A percentile compares a stretch with the other conserved stretches of the same genome.
These are phyloP conservation scores for Picea mariana DNA, from an alignment of 83 land plant species.

Conservation along the genomic window DNA sequence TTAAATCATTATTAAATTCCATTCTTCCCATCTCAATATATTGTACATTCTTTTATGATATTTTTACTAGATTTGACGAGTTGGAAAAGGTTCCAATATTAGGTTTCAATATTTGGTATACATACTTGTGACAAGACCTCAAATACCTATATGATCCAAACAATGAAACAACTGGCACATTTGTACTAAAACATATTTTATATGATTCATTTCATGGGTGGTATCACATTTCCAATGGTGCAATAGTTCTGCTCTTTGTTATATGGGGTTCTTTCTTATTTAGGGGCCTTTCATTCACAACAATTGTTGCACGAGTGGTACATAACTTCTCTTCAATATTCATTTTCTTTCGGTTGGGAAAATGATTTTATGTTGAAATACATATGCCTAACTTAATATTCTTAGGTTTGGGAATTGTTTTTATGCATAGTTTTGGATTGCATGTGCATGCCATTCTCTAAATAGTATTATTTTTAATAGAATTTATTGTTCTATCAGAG, in stretches of 20 bases:
- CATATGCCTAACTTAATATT: not conserved
- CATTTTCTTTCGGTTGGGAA: not conserved
- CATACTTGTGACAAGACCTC: conserved; percentile 36
- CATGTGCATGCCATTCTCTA: not conserved
- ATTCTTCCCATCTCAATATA: not conserved
- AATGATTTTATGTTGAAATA: not conserved
- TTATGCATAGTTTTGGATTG: not conserved
- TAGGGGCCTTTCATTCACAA: conserved; percentile 84
- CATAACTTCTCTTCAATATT: conserved; percentile 11
- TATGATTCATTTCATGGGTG: conserved; percentile 93
- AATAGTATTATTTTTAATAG: not conserved
- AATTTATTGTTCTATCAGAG: not conserved
- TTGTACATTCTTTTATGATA: not conserved
- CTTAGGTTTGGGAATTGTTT: not conserved
- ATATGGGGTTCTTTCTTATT: conserved; percentile 93
- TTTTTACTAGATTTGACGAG: not conserved
- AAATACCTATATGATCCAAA: conserved; percentile 66
- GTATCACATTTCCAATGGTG: conserved; percentile 67
- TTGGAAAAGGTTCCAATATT: not conserved
- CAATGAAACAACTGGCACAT: conserved; percentile 86
- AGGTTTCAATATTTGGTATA: too few species aligned
- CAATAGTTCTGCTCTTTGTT: conserved; percentile 62
- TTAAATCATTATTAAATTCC: not conserved
- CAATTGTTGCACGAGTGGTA: conserved; percentile 90
- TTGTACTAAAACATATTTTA: conserved; percentile 86